A percentile compares a stretch with the other conserved stretches of the same genome.
Evolutionary conservation across 148 eudicot species (phyloP).

Genomic region (Cornus kousa): DNA sequence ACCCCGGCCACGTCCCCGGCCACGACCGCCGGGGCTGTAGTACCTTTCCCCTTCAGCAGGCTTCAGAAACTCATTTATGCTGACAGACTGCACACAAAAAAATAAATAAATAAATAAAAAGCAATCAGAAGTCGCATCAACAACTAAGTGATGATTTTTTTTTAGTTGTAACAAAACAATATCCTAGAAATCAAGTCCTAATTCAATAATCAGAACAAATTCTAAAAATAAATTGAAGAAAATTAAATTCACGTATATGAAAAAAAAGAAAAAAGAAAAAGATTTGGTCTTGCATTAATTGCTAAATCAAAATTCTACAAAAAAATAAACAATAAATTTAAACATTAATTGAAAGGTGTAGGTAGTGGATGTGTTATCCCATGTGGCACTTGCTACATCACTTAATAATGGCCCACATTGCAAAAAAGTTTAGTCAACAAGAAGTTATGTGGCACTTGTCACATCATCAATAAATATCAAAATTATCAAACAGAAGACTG

Average conservation of each 20-base stretch:
- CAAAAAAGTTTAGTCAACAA: too few species aligned
- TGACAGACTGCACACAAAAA: slow-evolving; percentile 33
- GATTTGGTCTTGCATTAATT: too few species aligned
- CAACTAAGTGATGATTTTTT: background rate
- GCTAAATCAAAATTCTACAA: too few species aligned
- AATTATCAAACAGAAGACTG: too few species aligned
- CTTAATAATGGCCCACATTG: too few species aligned
- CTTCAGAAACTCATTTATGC: slow-evolving; percentile 60
- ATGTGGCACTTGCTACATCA: too few species aligned
- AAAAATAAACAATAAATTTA: too few species aligned
- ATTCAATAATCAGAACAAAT: background rate
- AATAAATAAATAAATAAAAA: background rate
- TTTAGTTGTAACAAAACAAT: background rate
- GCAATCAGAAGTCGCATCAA: background rate
- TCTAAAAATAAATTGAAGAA: too few species aligned
- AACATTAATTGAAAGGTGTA: too few species aligned
- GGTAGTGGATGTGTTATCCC: too few species aligned
- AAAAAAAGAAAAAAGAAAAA: background rate
- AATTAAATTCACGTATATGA: background rate
- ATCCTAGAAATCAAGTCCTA: background rate
- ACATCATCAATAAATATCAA: too few species aligned
- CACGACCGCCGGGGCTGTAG: slow-evolving; percentile 50
- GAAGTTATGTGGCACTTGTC: too few species aligned
- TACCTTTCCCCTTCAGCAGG: slow-evolving; percentile 47
- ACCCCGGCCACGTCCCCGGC: slow-evolving; percentile 54